phyloP scores from a whole-genome alignment of 2,329 filamentous ascomycete species.

The Coniochaeta sp. region DNA sequence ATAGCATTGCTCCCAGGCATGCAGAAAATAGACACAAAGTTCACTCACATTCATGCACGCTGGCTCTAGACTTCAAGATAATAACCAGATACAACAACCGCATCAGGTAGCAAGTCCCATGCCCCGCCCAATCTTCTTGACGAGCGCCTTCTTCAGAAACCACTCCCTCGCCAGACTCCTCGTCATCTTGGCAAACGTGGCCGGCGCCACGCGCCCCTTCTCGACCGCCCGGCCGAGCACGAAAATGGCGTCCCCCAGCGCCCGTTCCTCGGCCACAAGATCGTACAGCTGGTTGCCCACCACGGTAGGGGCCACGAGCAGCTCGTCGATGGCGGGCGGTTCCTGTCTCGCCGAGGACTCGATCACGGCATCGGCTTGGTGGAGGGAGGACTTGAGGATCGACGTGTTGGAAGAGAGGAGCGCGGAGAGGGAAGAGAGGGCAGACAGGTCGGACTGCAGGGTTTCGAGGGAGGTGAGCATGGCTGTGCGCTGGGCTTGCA shows the following conservation, averaged over 20 bases:
- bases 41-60: background rate
- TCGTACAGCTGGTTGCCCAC: slow-evolving; percentile 90
- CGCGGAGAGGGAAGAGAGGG: slow-evolving; percentile 62
- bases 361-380: slow-evolving; percentile 72
- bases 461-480: slow-evolving; percentile 62
- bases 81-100: background rate
- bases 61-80: background rate
- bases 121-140: slow-evolving; percentile 67
- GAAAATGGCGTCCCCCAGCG: slow-evolving; percentile 80
- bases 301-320: slow-evolving; percentile 88
- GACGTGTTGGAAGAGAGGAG: slow-evolving; percentile 70
- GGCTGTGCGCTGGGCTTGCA: slow-evolving; percentile 72
- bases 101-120: slow-evolving; percentile 54
- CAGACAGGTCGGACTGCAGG: slow-evolving; percentile 66
- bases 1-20: background rate
- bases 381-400: slow-evolving; percentile 70
- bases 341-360: slow-evolving; percentile 60
- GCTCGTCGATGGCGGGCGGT: slow-evolving; percentile 76
- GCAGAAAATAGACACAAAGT: background rate
- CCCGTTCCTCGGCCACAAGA: slow-evolving; percentile 80
- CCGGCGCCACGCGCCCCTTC: slow-evolving; percentile 59
- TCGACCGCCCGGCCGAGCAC: slow-evolving; percentile 70
- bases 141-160: slow-evolving; percentile 76
- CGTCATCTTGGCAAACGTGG: slow-evolving; percentile 74
- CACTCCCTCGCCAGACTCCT: slow-evolving; percentile 69